Evolutionary conservation across 1,139 yeast genomes (phyloP).

Genomic region (Yamadazyma jaroonii): DNA sequence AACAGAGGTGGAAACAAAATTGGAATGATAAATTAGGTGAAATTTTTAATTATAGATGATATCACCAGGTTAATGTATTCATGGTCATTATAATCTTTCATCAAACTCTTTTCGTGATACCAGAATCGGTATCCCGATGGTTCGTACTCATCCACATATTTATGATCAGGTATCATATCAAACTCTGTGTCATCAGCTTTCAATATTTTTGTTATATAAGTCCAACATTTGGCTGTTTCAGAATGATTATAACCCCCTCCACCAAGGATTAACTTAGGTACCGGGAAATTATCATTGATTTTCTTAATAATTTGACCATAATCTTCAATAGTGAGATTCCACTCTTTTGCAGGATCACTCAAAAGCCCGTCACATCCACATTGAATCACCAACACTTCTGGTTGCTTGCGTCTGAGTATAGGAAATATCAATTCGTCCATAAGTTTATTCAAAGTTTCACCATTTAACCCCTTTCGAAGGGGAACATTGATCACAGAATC

Average conservation of each 20-base stretch:
- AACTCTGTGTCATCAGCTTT: constrained; percentile 18
- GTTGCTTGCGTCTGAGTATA: constrained; percentile 31
- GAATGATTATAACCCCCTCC: constrained; percentile 76
- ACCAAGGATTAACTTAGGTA: constrained; percentile 54
- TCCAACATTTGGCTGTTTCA: constrained; percentile 66
- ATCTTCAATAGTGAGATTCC: constrained; percentile 65
- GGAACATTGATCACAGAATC: constrained; percentile 55
- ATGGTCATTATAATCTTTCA: constrained; percentile 39
- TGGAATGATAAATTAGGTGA: constrained; percentile 49
- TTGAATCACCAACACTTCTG: constrained; percentile 60
- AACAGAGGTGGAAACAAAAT: constrained; percentile 68
- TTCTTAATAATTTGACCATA: constrained; percentile 33
- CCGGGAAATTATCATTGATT: constrained; percentile 12
- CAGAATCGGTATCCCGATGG: constrained; percentile 52
- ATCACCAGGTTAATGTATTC: constrained; percentile 5
- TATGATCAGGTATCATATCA: constrained; percentile 54
- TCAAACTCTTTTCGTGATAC: constrained; percentile 31
- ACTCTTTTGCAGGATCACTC: constrained; percentile 55
- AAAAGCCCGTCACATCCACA: constrained; percentile 72
- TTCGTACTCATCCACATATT: constrained; percentile 40
- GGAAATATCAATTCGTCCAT: constrained; percentile 45
- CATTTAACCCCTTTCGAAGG: constrained; percentile 53
- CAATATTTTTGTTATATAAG: constrained; percentile 47
- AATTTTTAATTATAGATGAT: constrained; percentile 12
- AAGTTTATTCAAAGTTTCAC: constrained; percentile 36